Conservation (phyloP, 2,329 filamentous ascomycete genomes). For the Elsinoe necatrix region DNA sequence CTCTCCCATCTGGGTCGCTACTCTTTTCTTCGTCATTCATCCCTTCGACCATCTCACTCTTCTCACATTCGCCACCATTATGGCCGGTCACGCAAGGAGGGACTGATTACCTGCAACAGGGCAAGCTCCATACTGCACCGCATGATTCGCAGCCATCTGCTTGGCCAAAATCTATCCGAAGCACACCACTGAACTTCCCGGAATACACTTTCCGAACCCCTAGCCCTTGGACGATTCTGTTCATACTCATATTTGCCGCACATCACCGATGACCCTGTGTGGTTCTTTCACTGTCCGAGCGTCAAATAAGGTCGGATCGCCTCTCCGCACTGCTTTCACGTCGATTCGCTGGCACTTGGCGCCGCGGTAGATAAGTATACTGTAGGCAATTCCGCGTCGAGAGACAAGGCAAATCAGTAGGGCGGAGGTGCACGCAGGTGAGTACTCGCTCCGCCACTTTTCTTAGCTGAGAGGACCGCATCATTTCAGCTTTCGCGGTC, state of each 20-base stretch:
- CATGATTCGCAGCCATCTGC: conserved; percentile 8
- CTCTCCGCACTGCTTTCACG: neutral
- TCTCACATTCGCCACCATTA: neutral
- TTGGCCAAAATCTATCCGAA: conserved; percentile 3
- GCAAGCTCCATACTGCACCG: neutral
- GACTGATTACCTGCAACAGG: neutral
- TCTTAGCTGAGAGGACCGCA: neutral
- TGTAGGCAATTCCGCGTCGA: neutral
- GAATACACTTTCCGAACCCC: neutral
- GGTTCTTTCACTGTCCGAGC: no score
- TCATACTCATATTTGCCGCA: no score
- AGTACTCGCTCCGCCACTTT: neutral
- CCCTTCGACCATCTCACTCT: neutral
- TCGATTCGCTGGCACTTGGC: no score
- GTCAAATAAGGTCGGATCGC: no score
- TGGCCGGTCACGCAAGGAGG: neutral
- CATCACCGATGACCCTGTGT: no score
- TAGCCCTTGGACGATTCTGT: no score
- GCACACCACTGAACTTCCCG: neutral
- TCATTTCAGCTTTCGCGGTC: no score
- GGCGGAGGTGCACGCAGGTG: neutral
- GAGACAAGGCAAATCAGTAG: neutral
- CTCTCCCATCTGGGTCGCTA: neutral
- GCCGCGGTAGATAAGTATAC: neutral
- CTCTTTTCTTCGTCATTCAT: neutral